Evolutionary conservation across 2,329 filamentous ascomycete species (phyloP).

Genomic region (Cercospora sp.): DNA sequence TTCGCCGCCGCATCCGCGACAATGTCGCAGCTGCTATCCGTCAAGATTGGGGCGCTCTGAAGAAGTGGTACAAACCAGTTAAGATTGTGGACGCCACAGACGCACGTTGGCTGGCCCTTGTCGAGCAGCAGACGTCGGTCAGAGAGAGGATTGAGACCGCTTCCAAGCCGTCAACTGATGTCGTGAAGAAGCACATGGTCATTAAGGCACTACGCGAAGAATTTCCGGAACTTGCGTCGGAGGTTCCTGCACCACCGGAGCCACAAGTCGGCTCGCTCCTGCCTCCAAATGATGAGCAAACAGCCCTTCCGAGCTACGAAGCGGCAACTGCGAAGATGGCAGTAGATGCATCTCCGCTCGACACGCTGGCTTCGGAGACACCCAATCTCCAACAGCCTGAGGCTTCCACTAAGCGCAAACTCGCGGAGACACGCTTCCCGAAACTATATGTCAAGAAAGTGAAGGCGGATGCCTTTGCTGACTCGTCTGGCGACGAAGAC

Average conservation of each 20-base stretch:
- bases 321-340: background rate
- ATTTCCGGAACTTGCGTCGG: constrained; percentile 7
- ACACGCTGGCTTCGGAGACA: background rate
- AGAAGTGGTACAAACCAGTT: constrained; percentile 7
- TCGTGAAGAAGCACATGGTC: constrained; percentile 1
- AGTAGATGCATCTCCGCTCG: background rate
- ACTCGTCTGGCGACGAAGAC: background rate
- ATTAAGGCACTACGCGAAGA: constrained; percentile 3
- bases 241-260: constrained; percentile 6
- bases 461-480: background rate
- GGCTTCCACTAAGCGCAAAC: background rate
- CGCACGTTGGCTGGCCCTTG: background rate
- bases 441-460: background rate
- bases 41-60: background rate
- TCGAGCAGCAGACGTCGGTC: constrained; percentile 7
- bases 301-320: background rate
- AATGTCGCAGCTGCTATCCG: constrained; percentile 7
- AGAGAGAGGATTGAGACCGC: constrained; percentile 8
- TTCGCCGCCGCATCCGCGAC: constrained; percentile 12
- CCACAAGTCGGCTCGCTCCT: background rate
- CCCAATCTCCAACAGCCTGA: background rate
- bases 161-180: background rate
- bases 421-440: background rate
- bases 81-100: background rate
- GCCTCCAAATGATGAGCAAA: background rate